Base-by-base conservation (phyloP, 148 eudicot genomes). In the Salicornia ramosissima region DNA sequence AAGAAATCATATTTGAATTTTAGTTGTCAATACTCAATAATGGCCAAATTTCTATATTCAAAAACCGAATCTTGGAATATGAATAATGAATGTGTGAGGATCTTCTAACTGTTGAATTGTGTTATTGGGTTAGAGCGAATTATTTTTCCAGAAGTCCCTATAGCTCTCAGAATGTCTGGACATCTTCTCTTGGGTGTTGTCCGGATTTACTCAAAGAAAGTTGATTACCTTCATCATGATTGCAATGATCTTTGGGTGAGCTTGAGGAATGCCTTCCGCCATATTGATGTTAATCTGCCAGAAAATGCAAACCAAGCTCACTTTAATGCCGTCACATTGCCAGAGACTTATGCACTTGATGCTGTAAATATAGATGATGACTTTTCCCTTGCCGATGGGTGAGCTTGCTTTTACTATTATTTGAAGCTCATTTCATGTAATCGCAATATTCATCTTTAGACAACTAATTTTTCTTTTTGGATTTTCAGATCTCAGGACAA, bases 141-240 rank as follows among this genome's bases (percentile, higher is more conserved):
- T 46, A 84, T 91, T 77, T 78, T 49, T 64, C 99, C 99, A n/a
- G 94, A 85, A 70, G 90, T 89, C 19, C 99, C 99, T 19, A 85
- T 95, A 63, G 99, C 99, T 0, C 81, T 95, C 45, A 86, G 99
- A 77, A 84, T 89, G 94, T 91, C 90, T 14, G 85, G 93, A 12
- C 91, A 95, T 85, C 94, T 95, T 64, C 83, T 95, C 34, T 75
- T 95, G 57, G 99, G 99, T 12, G 90, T 95, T 58, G 99, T 87
- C 64, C 80, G 97, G 50, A 91, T 95, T 63, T 95, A 91, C 47
- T 81, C 96, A 1, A 95, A 91, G 81, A 82, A 95, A 80, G 97
- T 91, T 24, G 96, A 95, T 6, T 95, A 91, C 78, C 80, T 95
- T 29, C 82, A 76, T 63, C 83, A 86, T n/a, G 99, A 95, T 61